Percentiles rank a stretch among this genome's conserved stretches.
phyloP scores from a whole-genome alignment of 345 rosid species.

The Syzygium grande region DNA sequence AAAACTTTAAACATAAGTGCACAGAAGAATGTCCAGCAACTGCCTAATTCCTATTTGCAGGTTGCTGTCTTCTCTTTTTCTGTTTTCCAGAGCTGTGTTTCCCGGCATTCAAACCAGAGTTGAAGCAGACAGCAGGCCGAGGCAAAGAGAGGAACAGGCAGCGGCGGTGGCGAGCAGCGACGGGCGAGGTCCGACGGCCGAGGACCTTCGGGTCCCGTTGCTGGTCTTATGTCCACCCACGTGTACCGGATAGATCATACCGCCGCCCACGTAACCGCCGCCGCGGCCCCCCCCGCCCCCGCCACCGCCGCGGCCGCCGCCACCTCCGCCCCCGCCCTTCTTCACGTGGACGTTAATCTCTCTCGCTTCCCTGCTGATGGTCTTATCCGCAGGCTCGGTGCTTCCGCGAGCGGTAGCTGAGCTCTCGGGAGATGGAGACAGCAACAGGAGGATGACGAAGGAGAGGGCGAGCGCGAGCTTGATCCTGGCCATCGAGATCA shows the following conservation, averaged over 20 bases:
- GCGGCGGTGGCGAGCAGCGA: neutral
- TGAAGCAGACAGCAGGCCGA: neutral
- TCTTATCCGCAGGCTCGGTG: neutral
- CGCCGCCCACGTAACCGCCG: neutral
- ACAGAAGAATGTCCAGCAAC: neutral
- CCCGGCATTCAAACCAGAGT: neutral
- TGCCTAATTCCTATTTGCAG: neutral
- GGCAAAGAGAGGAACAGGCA: neutral
- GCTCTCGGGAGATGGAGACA: neutral
- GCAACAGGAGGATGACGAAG: neutral
- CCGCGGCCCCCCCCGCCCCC: neutral
- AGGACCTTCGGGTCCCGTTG: neutral
- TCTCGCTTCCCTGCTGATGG: neutral
- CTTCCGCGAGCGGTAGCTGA: neutral
- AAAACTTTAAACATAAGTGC: neutral
- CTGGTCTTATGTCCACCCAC: neutral
- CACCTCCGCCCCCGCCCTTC: accelerated
- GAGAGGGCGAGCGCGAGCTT: neutral
- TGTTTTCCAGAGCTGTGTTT: neutral
- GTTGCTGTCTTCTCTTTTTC: neutral
- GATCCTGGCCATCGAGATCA: neutral
- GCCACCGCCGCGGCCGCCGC: accelerated
- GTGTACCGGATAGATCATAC: neutral
- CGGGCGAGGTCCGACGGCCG: neutral
- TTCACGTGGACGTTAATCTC: too few relatives aligned